These are phyloP conservation scores for Solanum hybrid DNA, from an alignment of 305 asterid species.

Conservation along the genomic window DNA sequence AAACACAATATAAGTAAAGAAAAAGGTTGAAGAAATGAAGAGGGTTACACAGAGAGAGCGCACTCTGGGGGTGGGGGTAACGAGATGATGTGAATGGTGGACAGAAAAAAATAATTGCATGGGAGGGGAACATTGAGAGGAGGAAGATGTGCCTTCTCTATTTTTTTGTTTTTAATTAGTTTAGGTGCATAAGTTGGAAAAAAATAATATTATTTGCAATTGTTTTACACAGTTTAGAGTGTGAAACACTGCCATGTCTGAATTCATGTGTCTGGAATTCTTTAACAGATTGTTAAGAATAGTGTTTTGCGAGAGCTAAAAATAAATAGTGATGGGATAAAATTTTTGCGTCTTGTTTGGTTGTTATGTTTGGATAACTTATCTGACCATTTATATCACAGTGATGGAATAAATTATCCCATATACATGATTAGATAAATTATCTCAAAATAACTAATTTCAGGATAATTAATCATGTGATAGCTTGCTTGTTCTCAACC, in stretches of 20 bases:
- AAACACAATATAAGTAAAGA: neutral
- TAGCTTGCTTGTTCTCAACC: too few species aligned
- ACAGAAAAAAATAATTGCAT: neutral
- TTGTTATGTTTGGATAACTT: too few species aligned
- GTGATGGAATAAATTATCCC: too few species aligned
- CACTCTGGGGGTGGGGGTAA: neutral
- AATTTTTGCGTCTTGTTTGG: too few species aligned
- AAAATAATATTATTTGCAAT: neutral
- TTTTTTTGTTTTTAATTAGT: too few species aligned
- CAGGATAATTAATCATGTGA: too few species aligned
- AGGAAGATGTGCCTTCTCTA: neutral
- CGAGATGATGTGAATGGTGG: neutral
- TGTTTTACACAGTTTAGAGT: neutral
- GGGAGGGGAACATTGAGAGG: neutral
- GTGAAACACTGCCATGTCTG: neutral
- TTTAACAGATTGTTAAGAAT: neutral
- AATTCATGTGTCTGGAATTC: neutral
- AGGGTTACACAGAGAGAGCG: neutral
- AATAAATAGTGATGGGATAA: too few species aligned
- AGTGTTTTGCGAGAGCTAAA: neutral
- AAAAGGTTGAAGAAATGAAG: too few species aligned
- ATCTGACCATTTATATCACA: too few species aligned
- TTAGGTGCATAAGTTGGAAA: neutral
- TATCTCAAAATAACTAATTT: too few species aligned
- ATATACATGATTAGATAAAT: too few species aligned